Base-by-base conservation (phyloP, 768 basidiomycete species). In the Mrakia blollopis region DNA sequence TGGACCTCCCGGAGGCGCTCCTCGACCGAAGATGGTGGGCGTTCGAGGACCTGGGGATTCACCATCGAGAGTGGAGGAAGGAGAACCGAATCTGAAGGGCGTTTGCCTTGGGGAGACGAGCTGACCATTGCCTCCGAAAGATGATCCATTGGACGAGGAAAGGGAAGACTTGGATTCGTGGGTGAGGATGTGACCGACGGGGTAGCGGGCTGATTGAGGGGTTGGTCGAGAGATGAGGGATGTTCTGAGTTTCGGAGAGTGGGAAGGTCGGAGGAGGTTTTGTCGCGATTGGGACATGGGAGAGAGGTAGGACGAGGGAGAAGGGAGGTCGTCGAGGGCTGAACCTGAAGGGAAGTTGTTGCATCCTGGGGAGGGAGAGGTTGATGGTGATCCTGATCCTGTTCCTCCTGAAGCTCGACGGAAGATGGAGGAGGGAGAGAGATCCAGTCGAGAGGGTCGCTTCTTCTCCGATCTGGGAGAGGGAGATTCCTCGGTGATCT, bases 361-460 rank as follows among this genome's bases (percentile, higher is more conserved):
- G 5, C 11, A 2, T 21, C 21, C 62, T 63, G 30, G 30, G 32
- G 62, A 32, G 9, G 35, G 35, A 3, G 63, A 41, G 9, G 25
- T 14, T 1, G 16, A 50, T 5, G 47, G 3, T 16, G 47, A 21
- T 50, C 47, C 47, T 21, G 47, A 50, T 50, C 47, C 47, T 9
- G 47, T 50, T 21, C 47, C 47, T 50, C 47, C 47, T 16, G 63
- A 65, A 35, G 28, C 37, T 35, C 37, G 65, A 39, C 37, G 37
- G 39, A 68, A 68, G 65, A 68, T 68, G 37, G 65, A 68, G 18
- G 65, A n/a, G 10, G 65, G 65, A 2, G 65, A 68, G 65, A 68
- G 65, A 23, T 68, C 65, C 18, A 68, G 25, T 35, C 65, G 65
- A n/a, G 65, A 68, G 39, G 65, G 65, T 23, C 65, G 65, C n/a